These are phyloP conservation scores for Pichia scutulata DNA, from an alignment of 805 yeast species.

Conservation along the genomic window DNA sequence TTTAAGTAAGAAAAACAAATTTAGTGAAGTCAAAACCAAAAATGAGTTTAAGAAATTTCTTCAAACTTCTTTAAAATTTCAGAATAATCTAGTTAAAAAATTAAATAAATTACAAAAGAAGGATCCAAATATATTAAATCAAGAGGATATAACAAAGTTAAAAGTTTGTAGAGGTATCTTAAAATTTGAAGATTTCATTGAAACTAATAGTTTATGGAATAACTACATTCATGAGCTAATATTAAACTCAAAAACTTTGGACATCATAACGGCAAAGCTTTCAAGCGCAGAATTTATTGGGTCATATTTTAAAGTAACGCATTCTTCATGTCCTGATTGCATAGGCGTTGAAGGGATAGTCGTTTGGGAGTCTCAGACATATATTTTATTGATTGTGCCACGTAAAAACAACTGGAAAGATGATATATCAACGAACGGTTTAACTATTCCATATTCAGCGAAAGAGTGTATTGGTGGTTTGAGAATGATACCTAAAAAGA, in stretches of 20 bases:
- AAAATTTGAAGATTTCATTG: conserved; percentile 42
- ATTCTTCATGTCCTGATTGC: conserved; percentile 47
- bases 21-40: conserved; percentile 25
- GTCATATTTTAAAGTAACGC: conserved; percentile 50
- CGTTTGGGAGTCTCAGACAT: conserved; percentile 74
- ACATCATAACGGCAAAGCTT: conserved; percentile 42
- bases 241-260: conserved; percentile 23
- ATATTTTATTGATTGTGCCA: conserved; percentile 54
- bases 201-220: conserved; percentile 66
- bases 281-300: conserved; percentile 81
- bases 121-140: conserved; percentile 17
- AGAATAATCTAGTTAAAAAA: conserved; percentile 31
- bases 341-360: conserved; percentile 70
- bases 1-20: conserved; percentile 14
- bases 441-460: conserved; percentile 12
- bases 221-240: conserved; percentile 54
- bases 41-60: conserved; percentile 37
- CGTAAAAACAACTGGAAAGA: conserved; percentile 32
- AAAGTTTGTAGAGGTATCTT: conserved; percentile 19
- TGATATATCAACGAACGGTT: conserved; percentile 16
- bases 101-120: conserved; percentile 24
- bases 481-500: conserved; percentile 58
- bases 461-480: conserved; percentile 50
- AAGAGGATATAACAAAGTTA: conserved; percentile 16
- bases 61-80: conserved; percentile 30